Evolutionary conservation across 2,329 filamentous ascomycete species (phyloP).

Genomic region (Fusarium newnesense): DNA sequence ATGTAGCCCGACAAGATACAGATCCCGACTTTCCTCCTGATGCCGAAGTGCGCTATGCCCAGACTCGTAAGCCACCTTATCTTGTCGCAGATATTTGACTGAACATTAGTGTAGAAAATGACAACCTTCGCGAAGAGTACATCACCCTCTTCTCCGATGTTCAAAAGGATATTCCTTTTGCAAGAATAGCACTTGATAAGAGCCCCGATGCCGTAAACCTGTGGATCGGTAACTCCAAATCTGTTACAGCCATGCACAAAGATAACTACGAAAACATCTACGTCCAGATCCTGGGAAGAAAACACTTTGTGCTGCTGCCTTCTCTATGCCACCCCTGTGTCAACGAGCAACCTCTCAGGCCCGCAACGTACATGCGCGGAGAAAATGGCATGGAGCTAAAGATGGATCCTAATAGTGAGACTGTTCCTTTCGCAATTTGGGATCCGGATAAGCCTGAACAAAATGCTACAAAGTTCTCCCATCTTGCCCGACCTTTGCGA

Average conservation of each 20-base stretch:
- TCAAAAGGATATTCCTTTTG: constrained; percentile 74
- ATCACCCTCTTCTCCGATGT: constrained; percentile 69
- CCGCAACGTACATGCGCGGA: constrained; percentile 67
- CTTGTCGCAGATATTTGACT: background rate
- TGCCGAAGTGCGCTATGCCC: constrained; percentile 74
- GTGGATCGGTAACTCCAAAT: constrained; percentile 81
- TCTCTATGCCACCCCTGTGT: constrained; percentile 76
- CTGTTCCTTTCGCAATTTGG: constrained; percentile 77
- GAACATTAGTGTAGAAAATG: constrained; percentile 69
- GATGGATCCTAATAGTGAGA: constrained; percentile 48
- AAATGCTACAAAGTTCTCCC: constrained; percentile 67
- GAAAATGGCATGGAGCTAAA: constrained; percentile 44
- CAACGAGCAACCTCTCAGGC: constrained; percentile 67
- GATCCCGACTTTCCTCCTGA: constrained; percentile 44
- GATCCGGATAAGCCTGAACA: constrained; percentile 71
- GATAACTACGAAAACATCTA: constrained; percentile 91
- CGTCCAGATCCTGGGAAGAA: constrained; percentile 77
- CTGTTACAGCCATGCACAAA: constrained; percentile 78
- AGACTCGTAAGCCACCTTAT: constrained; percentile 68
- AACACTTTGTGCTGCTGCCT: constrained; percentile 81
- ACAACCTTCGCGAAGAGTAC: constrained; percentile 83
- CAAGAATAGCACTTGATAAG: constrained; percentile 73
- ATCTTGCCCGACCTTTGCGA: constrained; percentile 68
- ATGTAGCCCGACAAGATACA: constrained; percentile 68
- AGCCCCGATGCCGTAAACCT: constrained; percentile 81